Evolutionary conservation across 2,329 filamentous ascomycete genomes (phyloP), one percentile per base, ranked within the genome.

Genomic region (Cladosporium colombiae): DNA sequence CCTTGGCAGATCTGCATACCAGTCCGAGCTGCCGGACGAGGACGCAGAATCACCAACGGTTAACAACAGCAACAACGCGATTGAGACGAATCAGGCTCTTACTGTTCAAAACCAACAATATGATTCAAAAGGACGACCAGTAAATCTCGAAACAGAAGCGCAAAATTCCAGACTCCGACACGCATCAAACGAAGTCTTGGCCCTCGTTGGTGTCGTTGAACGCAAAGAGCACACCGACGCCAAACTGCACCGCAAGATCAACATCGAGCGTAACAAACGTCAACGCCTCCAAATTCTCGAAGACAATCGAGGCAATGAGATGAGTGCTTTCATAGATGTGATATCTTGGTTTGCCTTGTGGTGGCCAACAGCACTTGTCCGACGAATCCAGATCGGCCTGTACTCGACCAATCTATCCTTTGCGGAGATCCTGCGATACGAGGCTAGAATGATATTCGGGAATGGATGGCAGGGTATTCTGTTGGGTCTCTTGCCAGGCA

Each of bases 141-240:
- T 78, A 70, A 82, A 81, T 61, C 76, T 78, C 13, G 70, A 73
- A 40, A 78, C 78, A 13, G 77, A 77, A 31, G 74, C 75, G 6
- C 76, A 78, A 62, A 79, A 78, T 37, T 74, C 78, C 37, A 74
- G 73, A 31, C 73, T 81, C 44, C 75, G 81, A 61, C 76, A 78
- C 62, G 81, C 81, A 8, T 79, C 82, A 64, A 84, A 84, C 55
- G 80, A 82, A 68, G 78, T 82, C 1, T 75, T 83, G 5, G 79
- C 78, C 23, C 78, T 81, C 0, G 79, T 83, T 11, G 81, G 81
- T 23, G 80, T 83, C 0, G 79, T 83, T 0, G 80, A 82, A 69
- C 74, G 64, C n/a, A 61, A 62, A 37, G 57, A 57, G 14, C 46
- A 52, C 29, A 59, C 52, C 14, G 64, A 66, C n/a, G 58, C 64